Percentiles rank a stretch among this genome's conserved stretches.
Conservation (phyloP, 768 basidiomycete species). For the Leccinum ochraceum region DNA sequence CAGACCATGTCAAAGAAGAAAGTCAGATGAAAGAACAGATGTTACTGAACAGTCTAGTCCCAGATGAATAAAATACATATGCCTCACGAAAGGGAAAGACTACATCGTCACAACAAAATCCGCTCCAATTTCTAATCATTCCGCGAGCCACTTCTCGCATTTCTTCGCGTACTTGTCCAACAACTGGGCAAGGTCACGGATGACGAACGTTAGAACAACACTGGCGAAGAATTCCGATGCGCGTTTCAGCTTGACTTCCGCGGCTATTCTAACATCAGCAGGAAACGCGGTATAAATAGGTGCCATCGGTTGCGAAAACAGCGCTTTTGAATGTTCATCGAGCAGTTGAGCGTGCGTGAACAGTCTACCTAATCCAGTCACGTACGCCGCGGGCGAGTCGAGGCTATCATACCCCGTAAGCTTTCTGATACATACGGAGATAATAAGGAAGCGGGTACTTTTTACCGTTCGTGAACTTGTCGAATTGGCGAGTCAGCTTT, state of each 20-base stretch:
- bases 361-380: conserved; percentile 70
- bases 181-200: conserved; percentile 81
- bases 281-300: conserved; percentile 76
- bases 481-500: conserved; percentile 71
- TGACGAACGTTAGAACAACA: conserved; percentile 86
- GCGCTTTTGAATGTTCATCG: conserved; percentile 82
- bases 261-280: conserved; percentile 55
- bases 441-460: conserved; percentile 53
- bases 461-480: conserved; percentile 87
- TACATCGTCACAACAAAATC: conserved; percentile 29
- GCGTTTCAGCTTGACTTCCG: conserved; percentile 76
- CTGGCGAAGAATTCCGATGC: conserved; percentile 91
- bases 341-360: conserved; percentile 78
- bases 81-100: conserved; percentile 22
- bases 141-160: conserved; percentile 89
- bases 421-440: conserved; percentile 12
- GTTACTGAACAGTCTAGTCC: conserved; percentile 34
- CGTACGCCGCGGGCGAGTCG: conserved; percentile 86
- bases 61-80: conserved; percentile 37
- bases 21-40: conserved; percentile 33
- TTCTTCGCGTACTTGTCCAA: conserved; percentile 94
- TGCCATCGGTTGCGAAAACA: conserved; percentile 61
- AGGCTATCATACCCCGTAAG: conserved; percentile 49
- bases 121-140: conserved; percentile 44
- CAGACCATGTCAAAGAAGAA: conserved; percentile 11